Evolutionary conservation across 495 filamentous ascomycete species (phyloP), one percentile per base, ranked within the genome.

Genomic region (Usnea hakonensis): DNA sequence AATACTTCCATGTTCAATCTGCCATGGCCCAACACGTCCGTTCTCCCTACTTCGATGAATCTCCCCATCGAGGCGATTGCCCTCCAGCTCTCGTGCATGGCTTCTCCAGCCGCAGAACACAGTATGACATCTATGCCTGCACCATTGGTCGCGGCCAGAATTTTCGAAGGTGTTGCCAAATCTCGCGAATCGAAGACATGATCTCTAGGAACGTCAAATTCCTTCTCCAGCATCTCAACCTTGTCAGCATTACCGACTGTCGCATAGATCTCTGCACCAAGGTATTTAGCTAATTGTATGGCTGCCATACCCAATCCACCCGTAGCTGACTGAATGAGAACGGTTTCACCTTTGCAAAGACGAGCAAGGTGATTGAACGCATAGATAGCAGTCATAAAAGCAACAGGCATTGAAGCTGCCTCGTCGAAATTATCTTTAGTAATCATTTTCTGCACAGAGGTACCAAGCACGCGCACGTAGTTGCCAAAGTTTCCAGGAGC

Each of bases 231-330:
- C 26, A 67, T 60, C 19, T 13, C 19, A 9, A 62, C 66, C n/a
- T 64, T 56, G 14, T 52, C 19, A 26, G 58, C 26, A 0, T 63
- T 68, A 26, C 61, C 64, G 9, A 73, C 56, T 8, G 66, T 69
- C 2, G 68, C 61, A 66, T 77, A 82, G n/a, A 86, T 71, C 63
- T 84, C 76, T 10, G 82, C 81, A 8, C 78, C 81, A 17, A 78
- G 58, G 68, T 76, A 73, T 50, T 81, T 75, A 0, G 81, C 79
- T 6, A 85, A 37, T 33, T 68, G 67, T 62, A 85, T 81, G 30
- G 84, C 80, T 17, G 82, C 81, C 64, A 84, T 79, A 3, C 83
- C 83, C 16, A 84, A 75, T 7, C 76, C 76, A 10, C 81, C 78
- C 11, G 78, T 72, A 21, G 77, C 83, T 6, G 74, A 75, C 60